Conservation (phyloP, 2,329 filamentous ascomycete species). For the Aspergillus pseudoglaucus region DNA sequence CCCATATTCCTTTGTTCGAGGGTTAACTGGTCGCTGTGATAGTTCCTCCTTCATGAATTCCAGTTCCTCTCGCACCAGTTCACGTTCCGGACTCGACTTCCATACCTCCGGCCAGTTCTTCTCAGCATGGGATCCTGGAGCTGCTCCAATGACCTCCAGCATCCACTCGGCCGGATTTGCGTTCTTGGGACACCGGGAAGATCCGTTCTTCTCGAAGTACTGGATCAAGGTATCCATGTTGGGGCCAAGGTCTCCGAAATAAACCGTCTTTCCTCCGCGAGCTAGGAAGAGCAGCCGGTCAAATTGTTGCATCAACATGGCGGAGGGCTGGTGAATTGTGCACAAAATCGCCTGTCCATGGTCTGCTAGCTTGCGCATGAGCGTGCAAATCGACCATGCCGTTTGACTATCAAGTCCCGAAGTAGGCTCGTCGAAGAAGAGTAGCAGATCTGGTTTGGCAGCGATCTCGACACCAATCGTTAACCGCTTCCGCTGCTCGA, state of each 20-base stretch:
- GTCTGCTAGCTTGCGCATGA: slow-evolving; percentile 81
- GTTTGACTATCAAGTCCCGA: slow-evolving; percentile 88
- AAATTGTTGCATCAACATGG: slow-evolving; percentile 82
- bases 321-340: slow-evolving; percentile 90
- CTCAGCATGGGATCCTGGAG: slow-evolving; percentile 54
- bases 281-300: slow-evolving; percentile 58
- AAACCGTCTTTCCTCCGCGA: slow-evolving; percentile 58
- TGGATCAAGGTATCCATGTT: slow-evolving; percentile 51
- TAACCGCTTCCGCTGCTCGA: slow-evolving; percentile 62
- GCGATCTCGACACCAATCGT: slow-evolving; percentile 91
- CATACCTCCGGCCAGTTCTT: slow-evolving; percentile 58
- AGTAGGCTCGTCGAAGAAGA: slow-evolving; percentile 90
- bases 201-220: slow-evolving; percentile 60
- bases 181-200: slow-evolving; percentile 49
- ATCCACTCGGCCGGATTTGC: slow-evolving; percentile 66
- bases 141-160: slow-evolving; percentile 52
- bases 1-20: slow-evolving; percentile 52
- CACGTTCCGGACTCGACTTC: slow-evolving; percentile 49
- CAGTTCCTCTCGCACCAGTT: slow-evolving; percentile 45
- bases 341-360: slow-evolving; percentile 86
- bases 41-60: slow-evolving; percentile 32
- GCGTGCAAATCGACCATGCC: slow-evolving; percentile 78
- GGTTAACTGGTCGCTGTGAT: slow-evolving; percentile 20
- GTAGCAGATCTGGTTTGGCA: slow-evolving; percentile 76
- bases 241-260: slow-evolving; percentile 59